Percentiles rank a stretch among this genome's conserved stretches.
Evolutionary conservation across 176 grass and related monocot species (phyloP).

Genomic region (Typha latifolia): DNA sequence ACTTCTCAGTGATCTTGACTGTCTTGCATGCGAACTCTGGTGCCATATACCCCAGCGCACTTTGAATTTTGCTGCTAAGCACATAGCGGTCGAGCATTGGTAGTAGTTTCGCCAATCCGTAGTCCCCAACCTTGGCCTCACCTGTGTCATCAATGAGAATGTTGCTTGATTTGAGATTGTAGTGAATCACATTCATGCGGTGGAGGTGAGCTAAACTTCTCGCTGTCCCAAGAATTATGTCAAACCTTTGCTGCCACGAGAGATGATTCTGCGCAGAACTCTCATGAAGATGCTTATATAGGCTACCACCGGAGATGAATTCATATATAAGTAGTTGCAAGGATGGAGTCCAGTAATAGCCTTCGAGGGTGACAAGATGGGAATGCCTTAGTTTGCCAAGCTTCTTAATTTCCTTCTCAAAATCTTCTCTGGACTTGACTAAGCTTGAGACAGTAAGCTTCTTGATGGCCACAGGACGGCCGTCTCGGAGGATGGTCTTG

Average conservation of each 20-base stretch:
- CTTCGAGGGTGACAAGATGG: constrained; percentile 68
- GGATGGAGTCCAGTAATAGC: constrained; percentile 92
- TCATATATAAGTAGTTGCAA: constrained; percentile 93
- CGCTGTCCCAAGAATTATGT: constrained; percentile 77
- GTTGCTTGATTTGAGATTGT: constrained; percentile 93
- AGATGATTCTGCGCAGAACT: constrained; percentile 35
- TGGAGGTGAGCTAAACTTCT: constrained; percentile 71
- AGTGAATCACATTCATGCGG: constrained; percentile 64
- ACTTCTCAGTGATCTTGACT: constrained; percentile 88
- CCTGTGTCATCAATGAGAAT: constrained; percentile 68
- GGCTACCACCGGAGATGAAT: constrained; percentile 69
- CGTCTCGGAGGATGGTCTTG: constrained; percentile 70
- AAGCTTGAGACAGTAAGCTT: constrained; percentile 93
- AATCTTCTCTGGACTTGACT: constrained; percentile 83
- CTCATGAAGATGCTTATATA: constrained; percentile 73
- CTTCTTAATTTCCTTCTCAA: constrained; percentile 67
- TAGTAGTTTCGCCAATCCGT: constrained; percentile 76
- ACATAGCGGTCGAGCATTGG: constrained; percentile 87
- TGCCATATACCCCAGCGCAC: constrained; percentile 96
- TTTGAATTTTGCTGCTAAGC: constrained; percentile 93
- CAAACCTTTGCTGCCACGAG: constrained; percentile 86
- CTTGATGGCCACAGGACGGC: constrained; percentile 84
- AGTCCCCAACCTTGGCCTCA: constrained; percentile 65
- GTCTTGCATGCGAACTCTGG: constrained; percentile 90
- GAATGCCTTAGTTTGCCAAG: constrained; percentile 70